Base-by-base conservation (phyloP, 495 filamentous ascomycete genomes). In the Penicillium fimorum region DNA sequence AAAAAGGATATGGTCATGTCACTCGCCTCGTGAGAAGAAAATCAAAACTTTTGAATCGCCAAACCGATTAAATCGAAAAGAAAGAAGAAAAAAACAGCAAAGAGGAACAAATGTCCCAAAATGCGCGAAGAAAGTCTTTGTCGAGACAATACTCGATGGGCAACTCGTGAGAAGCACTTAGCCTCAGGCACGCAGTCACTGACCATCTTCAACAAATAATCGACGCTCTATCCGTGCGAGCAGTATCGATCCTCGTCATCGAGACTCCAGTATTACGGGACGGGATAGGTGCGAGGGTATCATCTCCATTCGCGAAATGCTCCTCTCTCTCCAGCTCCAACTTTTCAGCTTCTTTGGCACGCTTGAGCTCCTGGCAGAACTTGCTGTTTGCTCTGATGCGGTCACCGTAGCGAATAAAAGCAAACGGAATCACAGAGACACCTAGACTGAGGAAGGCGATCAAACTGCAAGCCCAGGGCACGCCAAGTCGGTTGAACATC, bases 381-480 rank as follows among this genome's bases (percentile, higher is more conserved):
- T 68, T 71, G 60, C 73, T 76, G 13, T 69, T 66, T 9, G 43
- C 44, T 55, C 73, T 54, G 40, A 76, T 70, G 3, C 57, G 46
- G n/a, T 67, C 62, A 12, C 73, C 71, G 41, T 68, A 76, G 4
- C 61, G 65, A 42, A 75, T 74, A 27, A 74, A 72, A 2, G 61
- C 62, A 53, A 75, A 74, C 1, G 72, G 72, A 25, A 74, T 66
- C 1, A 70, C 42, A 0, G 69, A 70, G 13, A 78, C 65, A 6
- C 43, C 63, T 12, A 76, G 55, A 24, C 66, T 68, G 18, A 76
- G 38, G 52, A 78, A 79, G 3, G 70, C 76, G 24, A 79, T 64
- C 6, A 78, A 58, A 37, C 62, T 74, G 44, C 69, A 73, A 7
- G 68, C 76, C 77, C 75, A 80, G 15, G 71, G 55, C 9, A 73